These are phyloP conservation scores for Geranium brycei DNA, from an alignment of 345 rosid genomes.

Conservation along the genomic window DNA sequence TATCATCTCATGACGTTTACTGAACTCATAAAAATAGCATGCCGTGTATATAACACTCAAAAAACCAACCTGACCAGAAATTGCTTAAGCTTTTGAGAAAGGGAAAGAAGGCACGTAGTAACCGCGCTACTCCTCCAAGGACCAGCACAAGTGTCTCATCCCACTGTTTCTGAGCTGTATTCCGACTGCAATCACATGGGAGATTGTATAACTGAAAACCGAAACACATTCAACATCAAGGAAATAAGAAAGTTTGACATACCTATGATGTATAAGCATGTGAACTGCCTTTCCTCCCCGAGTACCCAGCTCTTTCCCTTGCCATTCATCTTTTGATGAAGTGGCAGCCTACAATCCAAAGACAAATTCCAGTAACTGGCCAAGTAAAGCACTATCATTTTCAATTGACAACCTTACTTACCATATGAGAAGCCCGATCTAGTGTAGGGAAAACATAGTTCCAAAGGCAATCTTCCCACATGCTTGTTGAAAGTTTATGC, in stretches of 20 bases:
- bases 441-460: slow-evolving; percentile 85
- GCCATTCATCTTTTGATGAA: slow-evolving; percentile 98
- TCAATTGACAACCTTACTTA: slow-evolving; percentile 15
- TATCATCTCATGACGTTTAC: not conserved
- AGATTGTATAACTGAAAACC: slow-evolving; percentile 7
- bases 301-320: slow-evolving; percentile 89
- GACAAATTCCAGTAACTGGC: slow-evolving; percentile 8
- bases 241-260: not conserved
- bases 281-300: slow-evolving; percentile 94
- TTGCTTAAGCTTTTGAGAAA: slow-evolving; percentile 59
- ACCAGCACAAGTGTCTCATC: slow-evolving; percentile 95
- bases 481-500: slow-evolving; percentile 72
- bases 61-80: slow-evolving; percentile 72
- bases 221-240: slow-evolving; percentile 1
- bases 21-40: not conserved
- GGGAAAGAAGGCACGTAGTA: slow-evolving; percentile 87
- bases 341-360: slow-evolving; percentile 69
- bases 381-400: slow-evolving; percentile 7
- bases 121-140: slow-evolving; percentile 86
- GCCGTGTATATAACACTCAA: not conserved
- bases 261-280: slow-evolving; percentile 99
- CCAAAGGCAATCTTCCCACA: slow-evolving; percentile 99
- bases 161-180: slow-evolving; percentile 98
- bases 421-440: slow-evolving; percentile 90
- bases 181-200: slow-evolving; percentile 54